These are phyloP conservation scores for Sicyos edulis DNA, from an alignment of 306 rosid species.

Conservation along the genomic window DNA sequence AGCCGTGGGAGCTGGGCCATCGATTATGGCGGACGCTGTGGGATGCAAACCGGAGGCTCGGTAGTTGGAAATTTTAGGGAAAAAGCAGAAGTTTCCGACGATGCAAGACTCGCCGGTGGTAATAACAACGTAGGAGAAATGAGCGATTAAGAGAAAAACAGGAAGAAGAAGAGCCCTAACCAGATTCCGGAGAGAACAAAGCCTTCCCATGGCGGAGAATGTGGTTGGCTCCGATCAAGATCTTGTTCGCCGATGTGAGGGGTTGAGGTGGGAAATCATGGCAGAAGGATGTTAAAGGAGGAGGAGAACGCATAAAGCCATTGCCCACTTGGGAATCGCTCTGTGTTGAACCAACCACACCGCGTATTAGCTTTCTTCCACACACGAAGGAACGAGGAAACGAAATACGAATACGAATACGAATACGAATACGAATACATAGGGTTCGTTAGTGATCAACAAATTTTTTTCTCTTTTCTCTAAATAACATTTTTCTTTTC, in stretches of 20 bases:
- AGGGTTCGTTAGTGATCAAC: no score
- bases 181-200: constrained; percentile 42
- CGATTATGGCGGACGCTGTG: constrained; percentile 13
- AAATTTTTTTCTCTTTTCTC: no score
- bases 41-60: constrained; percentile 32
- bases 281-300: background rate
- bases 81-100: constrained; percentile 76
- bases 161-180: constrained; percentile 55
- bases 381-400: background rate
- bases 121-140: constrained; percentile 73
- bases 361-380: background rate
- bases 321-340: background rate
- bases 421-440: no score
- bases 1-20: constrained; percentile 15
- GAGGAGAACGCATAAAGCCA: background rate
- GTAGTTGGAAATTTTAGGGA: constrained; percentile 42
- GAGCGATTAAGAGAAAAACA: constrained; percentile 48
- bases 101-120: constrained; percentile 75
- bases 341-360: background rate
- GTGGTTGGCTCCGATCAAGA: constrained; percentile 85
- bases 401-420: no score
- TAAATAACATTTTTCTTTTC: no score
- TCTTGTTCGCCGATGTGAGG: constrained; percentile 17
- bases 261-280: constrained; percentile 53
- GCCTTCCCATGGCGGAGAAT: constrained; percentile 43